Evolutionary conservation across 2,329 filamentous ascomycete species (phyloP), one percentile per base, ranked within the genome.

Genomic region (Phialophora verrucosa): DNA sequence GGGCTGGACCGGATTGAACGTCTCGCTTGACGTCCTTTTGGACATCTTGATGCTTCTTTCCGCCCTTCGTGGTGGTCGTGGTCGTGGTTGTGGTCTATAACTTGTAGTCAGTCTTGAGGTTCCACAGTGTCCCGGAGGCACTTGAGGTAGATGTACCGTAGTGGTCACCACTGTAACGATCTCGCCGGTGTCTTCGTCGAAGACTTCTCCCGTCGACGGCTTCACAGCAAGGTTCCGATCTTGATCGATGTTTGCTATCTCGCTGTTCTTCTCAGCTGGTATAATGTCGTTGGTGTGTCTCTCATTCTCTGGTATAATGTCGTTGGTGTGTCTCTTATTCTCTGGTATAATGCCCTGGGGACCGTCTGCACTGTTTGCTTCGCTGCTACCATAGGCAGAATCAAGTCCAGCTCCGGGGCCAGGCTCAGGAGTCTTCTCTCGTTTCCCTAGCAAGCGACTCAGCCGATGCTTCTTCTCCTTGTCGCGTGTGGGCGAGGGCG

Each of bases 401-500:
- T 72, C 71, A 8, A 62, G 66, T 17, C 65, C 58, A 47, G 49
- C 47, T 56, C 38, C 27, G 25, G 64, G 67, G 27, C 32, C 44
- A 8, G 60, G 60, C 25, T 62, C 60, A 5, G 50, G 50, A 20
- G 50, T 56, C 23, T 62, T 62, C 17, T 72, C 66, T 29, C 69
- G 63, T 57, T 70, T 70, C 84, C 85, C 90, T 57, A 88, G 76
- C 0, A 84, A 84, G 1, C 86, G 87, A 1, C 88, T 87, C 12
- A 81, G 80, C 71, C 87, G 89, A 75, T 90, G 87, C 35, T 78
- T 80, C 14, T 85, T 84, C 51, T 75, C 89, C 85, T n/a, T 84
- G 80, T 0, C 83, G 74, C 0, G 81, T 83, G 67, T 35, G 25
- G 68, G 54, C 42, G 63, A 55, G 53, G 50, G 53, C 3, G 65